Evolutionary conservation across 257 asterid species (phyloP), one percentile per base, ranked within the genome.

Genomic region (Nyctanthes arbortristis): DNA sequence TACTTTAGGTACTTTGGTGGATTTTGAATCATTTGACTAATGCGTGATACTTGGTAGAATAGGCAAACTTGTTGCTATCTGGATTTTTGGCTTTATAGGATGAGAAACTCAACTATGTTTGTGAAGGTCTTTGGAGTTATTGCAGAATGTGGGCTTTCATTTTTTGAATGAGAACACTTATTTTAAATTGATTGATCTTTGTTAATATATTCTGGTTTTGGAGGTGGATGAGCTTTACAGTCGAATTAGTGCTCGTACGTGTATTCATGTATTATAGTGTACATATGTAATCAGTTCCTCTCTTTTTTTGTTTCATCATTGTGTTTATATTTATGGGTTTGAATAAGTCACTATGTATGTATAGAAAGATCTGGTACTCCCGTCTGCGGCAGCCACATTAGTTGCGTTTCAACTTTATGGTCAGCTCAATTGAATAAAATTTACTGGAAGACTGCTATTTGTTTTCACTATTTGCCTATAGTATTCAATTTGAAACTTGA

Each of bases 51-150:
- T n/a, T n/a, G n/a, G n/a, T n/a, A n/a, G n/a, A n/a, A n/a, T n/a
- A n/a, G n/a, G n/a, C n/a, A n/a, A n/a, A n/a, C n/a, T n/a, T n/a
- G n/a, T n/a, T n/a, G n/a, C n/a, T n/a, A n/a, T n/a, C n/a, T n/a
- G n/a, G n/a, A n/a, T n/a, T n/a, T n/a, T 40, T 59, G 25, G n/a
- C 22, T 59, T 9, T 7, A 28, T 59, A 40, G 8, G 33, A 36
- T 72, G 24, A 58, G 13, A 58, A 54, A 55, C 59, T 18, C 60
- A n/a, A 40, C 25, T 55, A n/a, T 72, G 29, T 7, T 30, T 27
- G 13, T 31, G 49, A 33, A 25, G 66, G 39, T n/a, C 4, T 30
- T 40, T 56, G 27, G 18, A 56, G 28, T 16, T 9, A 5, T 66
- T 49, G 49, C 20, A 27, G 25, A 9, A 10, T 4, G n/a, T 55